Evolutionary conservation across 1,284 basidiomycete species (phyloP).

Genomic region (Cerioporus squamosus): DNA sequence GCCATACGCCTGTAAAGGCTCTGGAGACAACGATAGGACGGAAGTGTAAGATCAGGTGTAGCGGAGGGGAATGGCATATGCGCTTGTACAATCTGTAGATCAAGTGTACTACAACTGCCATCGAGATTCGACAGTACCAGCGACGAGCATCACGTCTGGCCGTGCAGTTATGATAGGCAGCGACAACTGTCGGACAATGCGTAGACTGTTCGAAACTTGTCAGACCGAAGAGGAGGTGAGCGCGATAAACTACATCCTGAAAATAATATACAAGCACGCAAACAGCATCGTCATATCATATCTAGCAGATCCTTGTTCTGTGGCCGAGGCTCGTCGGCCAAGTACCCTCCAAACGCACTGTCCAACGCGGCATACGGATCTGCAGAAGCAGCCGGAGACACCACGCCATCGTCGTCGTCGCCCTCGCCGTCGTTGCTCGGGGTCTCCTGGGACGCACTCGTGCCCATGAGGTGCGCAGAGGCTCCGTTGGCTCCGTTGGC

Average conservation of each 20-base stretch:
- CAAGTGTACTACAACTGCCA: too few species aligned
- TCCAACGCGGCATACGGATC: conserved; percentile 82
- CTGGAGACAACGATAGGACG: too few species aligned
- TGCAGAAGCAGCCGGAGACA: conserved; percentile 23
- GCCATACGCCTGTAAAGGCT: conserved; percentile 38
- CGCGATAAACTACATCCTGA: conserved; percentile 16
- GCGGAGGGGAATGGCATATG: too few species aligned
- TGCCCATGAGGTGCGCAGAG: conserved; percentile 20
- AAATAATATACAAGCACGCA: conserved; percentile 24
- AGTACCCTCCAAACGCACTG: conserved; percentile 70
- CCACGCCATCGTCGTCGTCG: conserved; percentile 31
- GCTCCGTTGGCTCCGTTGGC: too few species aligned
- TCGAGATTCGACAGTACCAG: too few species aligned
- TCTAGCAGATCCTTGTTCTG: conserved; percentile 35
- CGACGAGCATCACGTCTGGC: too few species aligned
- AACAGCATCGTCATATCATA: conserved; percentile 19
- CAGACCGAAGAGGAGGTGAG: too few species aligned
- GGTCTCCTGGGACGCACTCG: conserved; percentile 29
- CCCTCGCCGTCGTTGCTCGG: conserved; percentile 41
- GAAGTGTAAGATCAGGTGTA: too few species aligned
- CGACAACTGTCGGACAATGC: too few species aligned
- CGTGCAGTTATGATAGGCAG: too few species aligned
- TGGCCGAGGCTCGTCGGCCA: conserved; percentile 67
- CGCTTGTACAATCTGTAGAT: too few species aligned
- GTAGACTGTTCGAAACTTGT: too few species aligned